phyloP scores from a whole-genome alignment of 2,329 filamentous ascomycete species.

The Fusarium palustre region DNA sequence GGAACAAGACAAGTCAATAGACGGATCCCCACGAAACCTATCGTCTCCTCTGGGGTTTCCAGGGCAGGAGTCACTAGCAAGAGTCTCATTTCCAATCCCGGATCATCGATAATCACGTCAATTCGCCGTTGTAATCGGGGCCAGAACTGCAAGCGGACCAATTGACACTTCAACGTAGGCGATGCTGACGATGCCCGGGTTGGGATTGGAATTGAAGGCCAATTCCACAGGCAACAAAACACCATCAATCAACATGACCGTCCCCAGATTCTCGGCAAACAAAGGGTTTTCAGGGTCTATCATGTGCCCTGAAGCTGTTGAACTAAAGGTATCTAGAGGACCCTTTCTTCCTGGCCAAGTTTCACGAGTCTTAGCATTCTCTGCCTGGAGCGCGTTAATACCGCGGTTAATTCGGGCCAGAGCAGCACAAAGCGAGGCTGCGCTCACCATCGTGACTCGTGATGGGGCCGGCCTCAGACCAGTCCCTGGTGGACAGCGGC shows the following conservation, averaged over 20 bases:
- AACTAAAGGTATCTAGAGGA: constrained; percentile 22
- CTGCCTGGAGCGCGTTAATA: constrained; percentile 30
- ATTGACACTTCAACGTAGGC: constrained; percentile 22
- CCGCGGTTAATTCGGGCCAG: constrained; percentile 42
- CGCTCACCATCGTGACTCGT: constrained; percentile 42
- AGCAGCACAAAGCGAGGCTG: constrained; percentile 41
- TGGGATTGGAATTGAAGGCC: constrained; percentile 30
- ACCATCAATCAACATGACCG: constrained; percentile 11
- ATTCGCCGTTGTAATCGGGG: constrained; percentile 31
- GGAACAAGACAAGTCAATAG: constrained; percentile 33
- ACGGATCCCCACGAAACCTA: constrained; percentile 23
- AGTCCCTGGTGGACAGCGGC: constrained; percentile 41
- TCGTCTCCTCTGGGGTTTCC: constrained; percentile 15
- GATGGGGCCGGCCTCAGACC: constrained; percentile 42
- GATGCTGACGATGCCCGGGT: constrained; percentile 23
- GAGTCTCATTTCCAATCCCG: constrained; percentile 40
- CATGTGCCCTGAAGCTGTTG: constrained; percentile 32
- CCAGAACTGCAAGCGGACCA: constrained; percentile 36
- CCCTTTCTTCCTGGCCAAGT: constrained; percentile 29
- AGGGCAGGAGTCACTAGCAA: constrained; percentile 32
- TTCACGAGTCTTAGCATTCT: constrained; percentile 19
- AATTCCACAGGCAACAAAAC: constrained; percentile 27
- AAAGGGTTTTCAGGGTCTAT: constrained; percentile 30
- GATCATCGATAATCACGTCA: constrained; percentile 35
- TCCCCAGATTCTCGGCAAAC: constrained; percentile 15